These are phyloP conservation scores for Geranium rotundifolium DNA, from an alignment of 345 rosid species.

Conservation along the genomic window DNA sequence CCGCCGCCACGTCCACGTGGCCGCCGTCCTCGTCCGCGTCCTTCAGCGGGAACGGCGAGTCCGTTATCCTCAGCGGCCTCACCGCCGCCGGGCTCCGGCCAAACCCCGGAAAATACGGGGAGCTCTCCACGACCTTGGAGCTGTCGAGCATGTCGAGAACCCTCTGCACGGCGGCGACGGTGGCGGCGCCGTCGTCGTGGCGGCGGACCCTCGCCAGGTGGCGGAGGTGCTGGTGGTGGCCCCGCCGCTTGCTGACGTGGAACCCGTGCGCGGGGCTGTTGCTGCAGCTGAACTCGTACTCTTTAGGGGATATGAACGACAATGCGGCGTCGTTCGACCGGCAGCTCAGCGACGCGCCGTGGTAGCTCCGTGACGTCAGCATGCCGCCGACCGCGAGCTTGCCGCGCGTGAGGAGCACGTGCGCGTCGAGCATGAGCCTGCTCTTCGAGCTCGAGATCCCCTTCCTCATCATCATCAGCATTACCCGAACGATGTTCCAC, in stretches of 20 bases:
- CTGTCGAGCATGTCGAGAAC: constrained; percentile 58
- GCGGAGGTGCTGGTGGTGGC: constrained; percentile 20
- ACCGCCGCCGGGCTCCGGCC: constrained; percentile 60
- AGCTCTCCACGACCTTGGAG: constrained; percentile 22
- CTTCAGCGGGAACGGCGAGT: constrained; percentile 66
- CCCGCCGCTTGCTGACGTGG: constrained; percentile 29
- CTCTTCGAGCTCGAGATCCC: constrained; percentile 40
- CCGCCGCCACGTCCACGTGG: constrained; percentile 68
- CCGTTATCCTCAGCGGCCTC: constrained; percentile 56
- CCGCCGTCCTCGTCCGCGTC: constrained; percentile 36
- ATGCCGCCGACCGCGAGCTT: constrained; percentile 50
- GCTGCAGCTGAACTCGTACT: constrained; percentile 96
- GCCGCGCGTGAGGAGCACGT: constrained; percentile 44
- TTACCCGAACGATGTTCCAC: constrained; percentile 37
- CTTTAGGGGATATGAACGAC: constrained; percentile 52
- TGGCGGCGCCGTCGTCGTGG: constrained; percentile 39
- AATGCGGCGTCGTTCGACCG: constrained; percentile 43
- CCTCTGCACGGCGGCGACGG: constrained; percentile 48
- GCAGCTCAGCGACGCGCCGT: constrained; percentile 55
- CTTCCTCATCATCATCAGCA: constrained; percentile 42
- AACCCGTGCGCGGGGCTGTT: constrained; percentile 57
- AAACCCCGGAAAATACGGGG: constrained; percentile 40
- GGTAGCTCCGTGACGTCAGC: constrained; percentile 30
- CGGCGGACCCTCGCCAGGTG: constrained; percentile 17
- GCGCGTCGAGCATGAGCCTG: constrained; percentile 42